Conservation (phyloP, 495 filamentous ascomycete genomes). For the Penicillium riverlandense region DNA sequence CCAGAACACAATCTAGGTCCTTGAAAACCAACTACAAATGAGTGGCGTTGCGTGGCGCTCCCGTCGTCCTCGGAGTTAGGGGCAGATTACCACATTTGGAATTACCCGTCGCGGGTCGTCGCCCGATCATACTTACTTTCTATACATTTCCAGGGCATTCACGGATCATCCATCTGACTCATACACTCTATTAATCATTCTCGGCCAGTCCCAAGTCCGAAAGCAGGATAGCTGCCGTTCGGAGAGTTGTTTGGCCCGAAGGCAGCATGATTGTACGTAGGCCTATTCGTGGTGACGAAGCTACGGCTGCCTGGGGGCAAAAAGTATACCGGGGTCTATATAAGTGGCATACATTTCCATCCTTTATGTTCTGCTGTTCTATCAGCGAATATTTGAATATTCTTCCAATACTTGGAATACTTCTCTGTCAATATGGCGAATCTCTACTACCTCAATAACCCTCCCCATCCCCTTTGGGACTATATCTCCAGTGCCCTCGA, state of each 20-base stretch:
- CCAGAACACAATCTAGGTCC: too few species aligned
- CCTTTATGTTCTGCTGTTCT: too few species aligned
- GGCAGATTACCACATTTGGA: background rate
- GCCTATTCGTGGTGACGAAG: conserved; percentile 2
- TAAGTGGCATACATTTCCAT: background rate
- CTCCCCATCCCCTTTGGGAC: conserved; percentile 29
- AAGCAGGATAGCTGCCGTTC: background rate
- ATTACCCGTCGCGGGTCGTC: background rate
- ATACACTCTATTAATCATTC: background rate
- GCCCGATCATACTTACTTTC: background rate
- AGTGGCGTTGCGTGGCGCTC: too few species aligned
- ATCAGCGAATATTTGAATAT: too few species aligned
- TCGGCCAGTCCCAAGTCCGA: background rate
- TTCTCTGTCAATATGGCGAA: conserved; percentile 20
- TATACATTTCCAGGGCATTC: conserved; percentile 4
- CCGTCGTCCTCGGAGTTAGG: conserved; percentile 1
- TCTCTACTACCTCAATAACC: conserved; percentile 30
- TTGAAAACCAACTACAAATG: too few species aligned
- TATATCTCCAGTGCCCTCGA: conserved; percentile 22
- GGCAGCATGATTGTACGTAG: conserved; percentile 10
- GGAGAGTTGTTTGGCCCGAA: background rate
- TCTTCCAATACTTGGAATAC: background rate
- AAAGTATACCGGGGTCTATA: conserved; percentile 1
- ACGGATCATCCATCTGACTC: background rate
- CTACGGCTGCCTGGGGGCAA: conserved; percentile 3